phyloP scores from a whole-genome alignment of 352 stramenopile genomes.

The Phytophthora chlamydospora region DNA sequence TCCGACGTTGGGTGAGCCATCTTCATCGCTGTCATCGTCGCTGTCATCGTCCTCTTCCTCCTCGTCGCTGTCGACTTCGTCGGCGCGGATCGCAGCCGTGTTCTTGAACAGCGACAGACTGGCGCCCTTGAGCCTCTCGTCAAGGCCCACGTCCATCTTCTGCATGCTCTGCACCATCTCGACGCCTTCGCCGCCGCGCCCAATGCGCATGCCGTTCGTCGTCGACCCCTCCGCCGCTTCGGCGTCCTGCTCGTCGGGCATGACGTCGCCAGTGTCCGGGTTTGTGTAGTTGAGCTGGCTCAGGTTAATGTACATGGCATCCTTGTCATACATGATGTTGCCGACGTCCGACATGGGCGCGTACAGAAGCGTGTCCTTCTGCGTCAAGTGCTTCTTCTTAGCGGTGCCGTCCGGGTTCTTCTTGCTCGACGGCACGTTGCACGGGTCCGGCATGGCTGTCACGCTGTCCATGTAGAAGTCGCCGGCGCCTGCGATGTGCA shows the following conservation, averaged over 20 bases:
- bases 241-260: slow-evolving; percentile 61
- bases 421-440: slow-evolving; percentile 89
- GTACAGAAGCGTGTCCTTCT: slow-evolving; percentile 95
- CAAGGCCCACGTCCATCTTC: slow-evolving; percentile 87
- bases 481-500: slow-evolving; percentile 98
- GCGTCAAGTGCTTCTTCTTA: slow-evolving; percentile 90
- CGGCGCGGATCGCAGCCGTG: slow-evolving; percentile 80
- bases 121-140: slow-evolving; percentile 94
- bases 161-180: slow-evolving; percentile 97
- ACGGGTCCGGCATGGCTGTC: slow-evolving; percentile 96
- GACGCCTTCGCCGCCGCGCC: slow-evolving; percentile 80
- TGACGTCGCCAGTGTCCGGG: slow-evolving; percentile 79
- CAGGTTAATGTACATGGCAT: slow-evolving; percentile 99
- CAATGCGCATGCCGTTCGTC: slow-evolving; percentile 41
- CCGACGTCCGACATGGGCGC: slow-evolving; percentile 95
- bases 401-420: slow-evolving; percentile 50
- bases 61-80: slow-evolving; percentile 78
- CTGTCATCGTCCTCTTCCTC: slow-evolving; percentile 61
- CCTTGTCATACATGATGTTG: slow-evolving; percentile 98
- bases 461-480: slow-evolving; percentile 97
- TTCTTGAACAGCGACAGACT: slow-evolving; percentile 97
- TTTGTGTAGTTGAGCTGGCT: slow-evolving; percentile 95
- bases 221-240: slow-evolving; percentile 26
- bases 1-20: slow-evolving; percentile 48
- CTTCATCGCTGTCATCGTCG: slow-evolving; percentile 52